A percentile compares a stretch with the other conserved stretches of the same genome.
Evolutionary conservation across 164 flowering plant genomes (phyloP).

Genomic region (Stephania japonica): DNA sequence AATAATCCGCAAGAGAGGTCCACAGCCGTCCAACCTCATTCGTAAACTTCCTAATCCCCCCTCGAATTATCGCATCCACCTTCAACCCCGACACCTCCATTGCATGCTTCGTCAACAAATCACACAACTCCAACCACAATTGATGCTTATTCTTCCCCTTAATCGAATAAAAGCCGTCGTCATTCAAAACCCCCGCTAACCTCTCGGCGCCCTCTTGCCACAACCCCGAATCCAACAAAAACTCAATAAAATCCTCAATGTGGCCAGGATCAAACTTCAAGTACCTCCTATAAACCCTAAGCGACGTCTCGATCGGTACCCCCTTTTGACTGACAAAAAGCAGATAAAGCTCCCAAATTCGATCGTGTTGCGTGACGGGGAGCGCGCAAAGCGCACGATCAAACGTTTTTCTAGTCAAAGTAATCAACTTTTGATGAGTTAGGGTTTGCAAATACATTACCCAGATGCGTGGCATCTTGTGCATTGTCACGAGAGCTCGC

Average conservation of each 20-base stretch:
- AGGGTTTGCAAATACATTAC: slow-evolving; percentile 62
- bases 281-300: slow-evolving; percentile 86
- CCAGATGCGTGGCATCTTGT: slow-evolving; percentile 96
- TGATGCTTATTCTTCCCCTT: slow-evolving; percentile 84
- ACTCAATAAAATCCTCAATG: slow-evolving; percentile 89
- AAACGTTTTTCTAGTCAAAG: slow-evolving; percentile 56
- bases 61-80: slow-evolving; percentile 90
- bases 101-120: slow-evolving; percentile 72
- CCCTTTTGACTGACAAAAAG: slow-evolving; percentile 68
- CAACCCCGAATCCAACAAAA: slow-evolving; percentile 51
- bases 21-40: slow-evolving; percentile 91
- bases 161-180: slow-evolving; percentile 63
- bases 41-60: slow-evolving; percentile 90
- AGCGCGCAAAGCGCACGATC: slow-evolving; percentile 86
- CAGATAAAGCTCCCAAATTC: slow-evolving; percentile 80
- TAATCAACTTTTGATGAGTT: slow-evolving; percentile 57
- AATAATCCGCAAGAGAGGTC: slow-evolving; percentile 91
- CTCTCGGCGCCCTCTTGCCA: slow-evolving; percentile 95
- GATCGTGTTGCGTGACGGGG: slow-evolving; percentile 92
- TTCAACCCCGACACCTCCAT: slow-evolving; percentile 76
- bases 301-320: slow-evolving; percentile 80
- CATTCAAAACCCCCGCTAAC: slow-evolving; percentile 84
- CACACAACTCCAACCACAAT: slow-evolving; percentile 88
- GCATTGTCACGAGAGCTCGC: slow-evolving; percentile 86
- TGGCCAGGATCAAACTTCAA: slow-evolving; percentile 87